Conservation (phyloP, 352 stramenopile genomes). For the Pythium folliculosum region DNA sequence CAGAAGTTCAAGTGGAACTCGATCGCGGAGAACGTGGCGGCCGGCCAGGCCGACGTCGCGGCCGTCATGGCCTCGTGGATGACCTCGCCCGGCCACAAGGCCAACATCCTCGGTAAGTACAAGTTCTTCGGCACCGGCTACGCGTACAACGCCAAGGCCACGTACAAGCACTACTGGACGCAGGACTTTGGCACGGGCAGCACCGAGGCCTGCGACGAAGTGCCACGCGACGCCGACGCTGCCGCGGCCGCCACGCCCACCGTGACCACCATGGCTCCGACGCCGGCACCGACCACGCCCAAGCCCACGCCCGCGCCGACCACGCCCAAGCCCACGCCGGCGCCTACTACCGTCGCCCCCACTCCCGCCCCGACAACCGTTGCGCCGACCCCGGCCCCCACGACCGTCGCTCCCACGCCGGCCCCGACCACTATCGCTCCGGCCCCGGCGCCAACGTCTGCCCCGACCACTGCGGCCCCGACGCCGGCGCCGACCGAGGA, state of each 20-base stretch:
- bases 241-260: not conserved
- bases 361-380: not conserved
- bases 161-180: slow-evolving; percentile 32
- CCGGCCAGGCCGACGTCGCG: slow-evolving; percentile 39
- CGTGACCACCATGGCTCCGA: not conserved
- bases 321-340: not conserved
- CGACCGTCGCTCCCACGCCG: not conserved
- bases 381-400: not conserved
- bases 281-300: not conserved
- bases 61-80: slow-evolving; percentile 54
- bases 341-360: not conserved
- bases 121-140: slow-evolving; percentile 30
- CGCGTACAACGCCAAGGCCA: slow-evolving; percentile 28
- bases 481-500: not conserved
- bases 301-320: not conserved
- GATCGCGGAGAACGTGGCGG: slow-evolving; percentile 53
- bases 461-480: not conserved
- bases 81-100: slow-evolving; percentile 41
- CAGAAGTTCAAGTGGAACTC: slow-evolving; percentile 31
- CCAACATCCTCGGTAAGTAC: slow-evolving; percentile 38
- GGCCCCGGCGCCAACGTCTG: not conserved
- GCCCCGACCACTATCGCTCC: not conserved
- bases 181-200: slow-evolving; percentile 27
- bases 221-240: not conserved
- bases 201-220: slow-evolving; percentile 20